Base-by-base conservation (phyloP, 2,329 filamentous ascomycete species). In the Nemania abortiva region DNA sequence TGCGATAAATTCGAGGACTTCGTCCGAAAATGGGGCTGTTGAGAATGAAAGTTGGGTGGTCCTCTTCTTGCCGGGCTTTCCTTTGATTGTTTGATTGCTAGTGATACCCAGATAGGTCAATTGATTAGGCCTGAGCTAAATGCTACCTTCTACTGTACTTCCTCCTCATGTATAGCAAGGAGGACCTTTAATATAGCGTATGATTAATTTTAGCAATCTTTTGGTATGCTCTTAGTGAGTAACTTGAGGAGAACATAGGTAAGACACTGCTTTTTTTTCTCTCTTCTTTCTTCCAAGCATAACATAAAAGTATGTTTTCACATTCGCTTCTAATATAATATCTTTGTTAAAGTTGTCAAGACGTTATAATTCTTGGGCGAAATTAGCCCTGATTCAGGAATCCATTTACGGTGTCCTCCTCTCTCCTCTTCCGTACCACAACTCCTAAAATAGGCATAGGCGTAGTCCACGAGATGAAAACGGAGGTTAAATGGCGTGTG, bases 11-110 rank as follows among this genome's bases (percentile, higher is more conserved):
- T 76, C 42, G 54, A 70, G 15, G 67, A 67, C 29, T 66, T 77
- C 5, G 39, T 77, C 10, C 64, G 53, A 11, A 73, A 69, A 64
- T 77, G 76, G 76, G 70, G 63, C 4, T 65, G 70, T 54, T 71
- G 34, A 68, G 29, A 27, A 53, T 47, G 20, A 20, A 52, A 37
- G 10, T 56, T 47, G 22, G 10, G 20, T 18, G 2, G 58, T 42
- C 4, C 20, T 49, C 42, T 37, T 45, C 42, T 24, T 34, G 22
- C 11, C 20, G 49, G 31, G 22, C 20, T 49, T 5, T 45, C 24
- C 18, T 45, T 64, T 53, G 18, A 22, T 45, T 58, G 37, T 69
- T 65, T 54, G 27, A 57, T 45, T 55, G 42, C 39, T 62, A 53
- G 47, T 65, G 60, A 68, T 70, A 70, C 68, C 65, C 68, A 54